Evolutionary conservation across 2,329 filamentous ascomycete genomes (phyloP).

Genomic region (Colletotrichum costaricense): DNA sequence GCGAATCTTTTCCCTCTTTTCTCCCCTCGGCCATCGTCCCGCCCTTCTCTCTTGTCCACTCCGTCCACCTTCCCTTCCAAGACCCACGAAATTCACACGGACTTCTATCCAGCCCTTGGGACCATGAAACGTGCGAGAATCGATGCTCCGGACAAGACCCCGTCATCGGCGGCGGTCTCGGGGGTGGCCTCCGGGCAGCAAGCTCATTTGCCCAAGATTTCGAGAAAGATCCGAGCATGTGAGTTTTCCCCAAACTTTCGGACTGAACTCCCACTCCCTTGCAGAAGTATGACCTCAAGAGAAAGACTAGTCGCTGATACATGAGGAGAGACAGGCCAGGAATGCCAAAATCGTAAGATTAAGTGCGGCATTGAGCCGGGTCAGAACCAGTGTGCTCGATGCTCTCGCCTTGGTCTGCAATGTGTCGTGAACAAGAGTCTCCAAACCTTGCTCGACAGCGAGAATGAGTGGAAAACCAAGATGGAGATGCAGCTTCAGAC

Average conservation of each 20-base stretch:
- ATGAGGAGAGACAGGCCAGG: conserved; percentile 43
- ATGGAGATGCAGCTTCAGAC: conserved; percentile 43
- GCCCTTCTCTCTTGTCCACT: conserved; percentile 27
- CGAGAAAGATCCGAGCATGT: conserved; percentile 47
- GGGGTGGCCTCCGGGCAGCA: conserved; percentile 14
- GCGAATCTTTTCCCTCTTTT: conserved; percentile 26
- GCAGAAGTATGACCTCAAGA: background rate
- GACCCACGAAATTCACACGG: conserved; percentile 29
- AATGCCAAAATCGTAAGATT: conserved; percentile 66
- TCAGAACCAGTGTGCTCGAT: conserved; percentile 59
- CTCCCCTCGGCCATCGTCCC: conserved; percentile 33
- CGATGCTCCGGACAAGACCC: conserved; percentile 33
- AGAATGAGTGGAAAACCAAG: conserved; percentile 55
- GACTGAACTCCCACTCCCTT: background rate
- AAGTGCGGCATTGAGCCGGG: conserved; percentile 61
- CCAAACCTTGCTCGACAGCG: conserved; percentile 65
- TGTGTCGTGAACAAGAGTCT: conserved; percentile 67
- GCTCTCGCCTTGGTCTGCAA: conserved; percentile 59
- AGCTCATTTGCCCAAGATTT: conserved; percentile 42
- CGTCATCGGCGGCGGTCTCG: conserved; percentile 21
- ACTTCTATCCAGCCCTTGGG: conserved; percentile 21
- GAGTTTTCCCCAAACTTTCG: conserved; percentile 29
- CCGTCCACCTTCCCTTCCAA: conserved; percentile 19
- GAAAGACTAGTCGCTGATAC: background rate
- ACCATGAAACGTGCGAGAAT: conserved; percentile 35